Evolutionary conservation across 140 eudicot species (phyloP), one percentile per base, ranked within the genome.

Genomic region (Cichorium intybus): DNA sequence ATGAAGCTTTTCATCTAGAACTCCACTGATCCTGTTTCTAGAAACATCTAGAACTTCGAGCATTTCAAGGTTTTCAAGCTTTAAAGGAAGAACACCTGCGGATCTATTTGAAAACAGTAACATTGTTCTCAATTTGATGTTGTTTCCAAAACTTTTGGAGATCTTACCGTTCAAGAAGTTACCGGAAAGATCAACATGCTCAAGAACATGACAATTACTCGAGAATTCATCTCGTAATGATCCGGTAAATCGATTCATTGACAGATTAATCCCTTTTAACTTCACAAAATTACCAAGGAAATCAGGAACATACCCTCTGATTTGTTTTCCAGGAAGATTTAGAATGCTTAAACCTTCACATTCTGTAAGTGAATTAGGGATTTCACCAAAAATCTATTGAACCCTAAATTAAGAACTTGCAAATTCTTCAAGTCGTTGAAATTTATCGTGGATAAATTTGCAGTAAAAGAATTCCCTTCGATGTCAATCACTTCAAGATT

Each of bases 41-140:
- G 92, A 81, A 54, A 88, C 81, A 75, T 85, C 85, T 47, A 88
- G 61, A 70, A 85, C 84, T 69, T 79, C 83, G 39, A 88, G 96
- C 68, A 34, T 27, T 66, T 29, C 45, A 77, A 88, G 89, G 23
- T 35, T 55, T 15, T 87, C 89, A 66, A 88, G 80, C 66, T 80
- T 81, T 4, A 43, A 23, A 10, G 96, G 96, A 50, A 88, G 66
- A 61, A 22, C 76, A 55, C 96, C 94, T 15, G 65, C 34, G 39
- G 85, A 76, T 46, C 43, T 59, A 59, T 88, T 88, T 2, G 89
- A 79, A 67, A 71, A 84, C 64, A 88, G 70, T 80, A 82, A 49
- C 69, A 88, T 75, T 65, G 82, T 75, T 81, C 79, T 82, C 41
- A 88, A 62, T 29, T 41, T 41, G 61, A 77, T 64, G 43, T 90